Evolutionary conservation across 1,284 basidiomycete species (phyloP), one percentile per base, ranked within the genome.

Genomic region (Laetiporus sulphureus): DNA sequence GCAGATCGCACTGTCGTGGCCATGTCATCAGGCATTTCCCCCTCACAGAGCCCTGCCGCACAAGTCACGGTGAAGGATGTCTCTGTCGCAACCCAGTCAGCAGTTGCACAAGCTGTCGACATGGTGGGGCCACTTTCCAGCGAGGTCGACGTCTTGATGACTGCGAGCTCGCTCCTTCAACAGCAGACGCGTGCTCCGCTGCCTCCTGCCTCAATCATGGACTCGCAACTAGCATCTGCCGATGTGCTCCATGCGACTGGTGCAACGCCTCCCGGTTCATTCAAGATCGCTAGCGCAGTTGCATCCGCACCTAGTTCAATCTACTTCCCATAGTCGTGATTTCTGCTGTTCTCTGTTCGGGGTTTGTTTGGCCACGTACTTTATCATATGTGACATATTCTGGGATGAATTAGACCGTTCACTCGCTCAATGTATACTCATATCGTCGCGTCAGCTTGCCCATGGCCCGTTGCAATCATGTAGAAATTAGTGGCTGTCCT

Each of bases 1-100:
- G 71, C 73, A 6, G 75, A 78, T 45, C 72, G 69, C 23, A 67
- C 71, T 8, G 69, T 66, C 11, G 68, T 64, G 4, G 66, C 68
- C 15, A 65, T 68, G 16, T 64, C 62, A 3, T 65, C 65, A 12
- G 69, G 71, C 13, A 47, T 69, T 20, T 52, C 60, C 1, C 55
- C 59, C 1, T 55, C 60, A 2, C 67, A 69, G 13, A 50, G 62
- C 1, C 64, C 69, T 16, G 68, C 75, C 16, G 70, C 74, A 31
- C 76, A 77, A 47, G 80, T 87, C 40, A 85, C 83, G 12, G 80
- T 88, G 41, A 77, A 77, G 49, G 83, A 87, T 52, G 74, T 88
- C 38, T 83, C 83, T 12, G 77, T 83, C 44, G 83, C 83, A 41
- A 87, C 85, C 24, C 82, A 87, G 57, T 73, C 73, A 24, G 80